Evolutionary conservation across 805 yeast genomes (phyloP), one percentile per base, ranked within the genome.

Genomic region (Wickerhamiella spandovensis): DNA sequence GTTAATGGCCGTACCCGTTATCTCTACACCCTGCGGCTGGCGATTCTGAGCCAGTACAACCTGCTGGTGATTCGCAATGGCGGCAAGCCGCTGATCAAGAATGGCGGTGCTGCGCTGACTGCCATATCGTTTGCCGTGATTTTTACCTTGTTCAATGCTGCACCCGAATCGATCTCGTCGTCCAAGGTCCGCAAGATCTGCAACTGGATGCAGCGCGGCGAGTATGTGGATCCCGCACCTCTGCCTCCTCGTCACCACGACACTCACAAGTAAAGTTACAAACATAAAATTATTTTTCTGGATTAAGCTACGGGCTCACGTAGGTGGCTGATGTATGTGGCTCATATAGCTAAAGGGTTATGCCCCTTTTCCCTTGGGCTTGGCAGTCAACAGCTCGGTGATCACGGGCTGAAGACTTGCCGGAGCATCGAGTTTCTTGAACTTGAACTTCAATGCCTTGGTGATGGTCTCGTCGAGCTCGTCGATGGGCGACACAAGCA

Each of bases 41-140:
- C 72, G 3, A 48, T 65, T 22, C 53, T 64, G 48, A 61, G 71
- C 13, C 64, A 66, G 56, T 68, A 68, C 67, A 58, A 62, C 47
- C 49, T 54, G 25, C 51, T 67, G 28, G 58, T 57, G 18, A 60
- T 58, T 49, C 56, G 59, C 39, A 48, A 54, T 25, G 52, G 52
- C 18, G 59, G 62, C 25, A 49, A 51, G 43, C 61, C 68, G 8
- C 37, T 47, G 17, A 41, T 64, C 28, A 58, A 55, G 49, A 51
- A 62, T 37, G 67, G 69, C 45, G 67, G 66, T 18, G 58, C 59
- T 3, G 47, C 55, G 12, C 55, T 67, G 44, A 67, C 67, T 53
- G 63, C 68, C 7, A 55, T 51, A 3, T 54, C 65, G 7, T 49
- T 67, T 45, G 68, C 68, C 6, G 51, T 43, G 22, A 47, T 54